Percentiles rank a stretch among this genome's conserved stretches.
Evolutionary conservation across 768 basidiomycete species (phyloP).

Genomic region (Leccinum boreale): DNA sequence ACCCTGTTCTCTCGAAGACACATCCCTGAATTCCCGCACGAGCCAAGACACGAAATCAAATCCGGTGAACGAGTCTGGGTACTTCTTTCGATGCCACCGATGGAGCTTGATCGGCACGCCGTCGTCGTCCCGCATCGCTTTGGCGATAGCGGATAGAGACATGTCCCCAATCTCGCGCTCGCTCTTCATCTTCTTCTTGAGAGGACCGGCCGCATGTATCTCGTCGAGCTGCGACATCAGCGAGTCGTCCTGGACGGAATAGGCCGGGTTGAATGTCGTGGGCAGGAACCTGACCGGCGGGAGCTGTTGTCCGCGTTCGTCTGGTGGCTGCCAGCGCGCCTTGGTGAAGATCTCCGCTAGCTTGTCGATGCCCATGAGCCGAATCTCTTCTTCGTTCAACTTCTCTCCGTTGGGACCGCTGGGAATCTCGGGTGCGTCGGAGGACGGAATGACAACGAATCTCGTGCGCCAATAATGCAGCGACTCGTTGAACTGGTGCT

Average conservation of each 20-base stretch:
- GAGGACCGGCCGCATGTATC: slow-evolving; percentile 69
- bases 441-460: slow-evolving; percentile 88
- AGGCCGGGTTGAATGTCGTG: slow-evolving; percentile 80
- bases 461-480: slow-evolving; percentile 92
- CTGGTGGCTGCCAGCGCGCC: slow-evolving; percentile 69
- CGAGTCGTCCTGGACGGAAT: slow-evolving; percentile 74
- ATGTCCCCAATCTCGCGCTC: slow-evolving; percentile 70
- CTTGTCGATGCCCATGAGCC: slow-evolving; percentile 86
- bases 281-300: slow-evolving; percentile 74
- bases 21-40: slow-evolving; percentile 85
- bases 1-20: slow-evolving; percentile 78
- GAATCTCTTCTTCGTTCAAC: slow-evolving; percentile 82
- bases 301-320: slow-evolving; percentile 37
- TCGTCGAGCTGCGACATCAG: slow-evolving; percentile 80
- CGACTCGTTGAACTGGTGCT: slow-evolving; percentile 75
- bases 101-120: slow-evolving; percentile 82
- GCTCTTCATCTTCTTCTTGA: slow-evolving; percentile 79
- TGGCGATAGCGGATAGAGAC: slow-evolving; percentile 62
- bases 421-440: slow-evolving; percentile 57
- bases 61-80: slow-evolving; percentile 84
- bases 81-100: slow-evolving; percentile 74
- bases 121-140: slow-evolving; percentile 82
- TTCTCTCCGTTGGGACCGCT: slow-evolving; percentile 66
- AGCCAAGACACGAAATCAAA: slow-evolving; percentile 91
- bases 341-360: slow-evolving; percentile 86